Evolutionary conservation across 495 filamentous ascomycete species (phyloP), one percentile per base, ranked within the genome.

Genomic region (Xylaria acuta): DNA sequence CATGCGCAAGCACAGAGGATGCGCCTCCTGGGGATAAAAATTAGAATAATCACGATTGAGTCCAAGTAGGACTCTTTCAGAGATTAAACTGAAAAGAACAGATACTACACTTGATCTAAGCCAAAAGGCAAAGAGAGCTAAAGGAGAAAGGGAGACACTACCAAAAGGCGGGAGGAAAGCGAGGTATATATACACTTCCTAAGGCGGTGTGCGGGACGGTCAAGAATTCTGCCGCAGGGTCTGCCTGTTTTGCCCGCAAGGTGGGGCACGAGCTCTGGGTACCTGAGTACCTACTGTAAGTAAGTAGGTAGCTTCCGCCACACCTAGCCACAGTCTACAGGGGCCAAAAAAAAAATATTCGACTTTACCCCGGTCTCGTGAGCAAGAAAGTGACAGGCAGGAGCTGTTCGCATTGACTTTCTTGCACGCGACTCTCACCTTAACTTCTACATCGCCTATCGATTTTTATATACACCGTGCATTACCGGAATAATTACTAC

Each of bases 91-190:
- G 90, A 93, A 93, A 93, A 93, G 92, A 94, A 94, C 92, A 94
- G 92, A 94, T 94, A 93, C 91, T 93, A 93, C 91, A 93, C 92
- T 92, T 93, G 92, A 93, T 93, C 91, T 93, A 89, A 90, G 88
- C 88, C 88, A 89, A 88, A 86, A 76, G 76, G 72, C 76, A 75
- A 76, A 77, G 75, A 77, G 75, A 76, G 75, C 74, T 80, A 67
- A 75, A 69, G 76, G 76, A 69, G 69, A 60, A 75, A 75, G 64
- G 72, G 77, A 77, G 27, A 58, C 71, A 67, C 38, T 20, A 45
- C 16, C 59, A 70, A 73, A 75, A 64, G 75, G 71, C 67, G 27
- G 70, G 66, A 45, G 75, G 69, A 58, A 59, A 3, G 11, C 36
- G 12, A 30, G 30, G 38, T 65, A 27, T 76, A 67, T 71, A 71